Evolutionary conservation across 495 filamentous ascomycete species (phyloP).

Genomic region (Xylaria nigripes): DNA sequence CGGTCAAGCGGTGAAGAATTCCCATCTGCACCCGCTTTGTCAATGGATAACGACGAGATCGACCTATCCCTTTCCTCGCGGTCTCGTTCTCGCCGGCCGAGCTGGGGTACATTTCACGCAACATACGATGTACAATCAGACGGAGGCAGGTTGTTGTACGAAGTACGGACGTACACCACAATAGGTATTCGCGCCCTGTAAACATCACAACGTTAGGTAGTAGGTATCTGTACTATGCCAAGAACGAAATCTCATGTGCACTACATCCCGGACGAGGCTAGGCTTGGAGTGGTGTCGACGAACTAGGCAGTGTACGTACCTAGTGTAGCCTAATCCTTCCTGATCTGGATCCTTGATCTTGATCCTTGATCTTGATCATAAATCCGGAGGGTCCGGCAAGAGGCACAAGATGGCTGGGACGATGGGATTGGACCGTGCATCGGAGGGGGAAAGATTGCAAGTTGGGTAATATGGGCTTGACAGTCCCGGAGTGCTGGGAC

Average conservation of each 20-base stretch:
- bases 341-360: not conserved
- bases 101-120: not conserved
- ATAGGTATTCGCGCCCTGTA: not conserved
- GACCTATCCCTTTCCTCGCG: slow-evolving; percentile 4
- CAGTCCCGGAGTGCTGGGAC: slow-evolving; percentile 13
- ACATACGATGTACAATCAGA: not conserved
- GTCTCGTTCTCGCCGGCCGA: not conserved
- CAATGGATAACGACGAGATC: slow-evolving; percentile 8
- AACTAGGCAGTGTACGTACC: not conserved
- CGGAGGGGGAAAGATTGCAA: slow-evolving; percentile 12
- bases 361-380: not conserved
- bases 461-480: slow-evolving; percentile 4
- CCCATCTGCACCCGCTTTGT: slow-evolving; percentile 18
- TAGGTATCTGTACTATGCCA: too few species aligned
- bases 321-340: not conserved
- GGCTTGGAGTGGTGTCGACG: not conserved
- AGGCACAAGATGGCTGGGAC: not conserved
- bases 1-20: slow-evolving; percentile 28
- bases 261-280: not conserved
- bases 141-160: not conserved
- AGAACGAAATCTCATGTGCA: not conserved
- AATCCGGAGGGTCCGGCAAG: slow-evolving; percentile 5
- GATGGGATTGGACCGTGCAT: slow-evolving; percentile 15
- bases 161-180: too few species aligned
- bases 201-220: not conserved